Evolutionary conservation across 805 yeast genomes (phyloP).

Genomic region (Saccharomycopsis vini): DNA sequence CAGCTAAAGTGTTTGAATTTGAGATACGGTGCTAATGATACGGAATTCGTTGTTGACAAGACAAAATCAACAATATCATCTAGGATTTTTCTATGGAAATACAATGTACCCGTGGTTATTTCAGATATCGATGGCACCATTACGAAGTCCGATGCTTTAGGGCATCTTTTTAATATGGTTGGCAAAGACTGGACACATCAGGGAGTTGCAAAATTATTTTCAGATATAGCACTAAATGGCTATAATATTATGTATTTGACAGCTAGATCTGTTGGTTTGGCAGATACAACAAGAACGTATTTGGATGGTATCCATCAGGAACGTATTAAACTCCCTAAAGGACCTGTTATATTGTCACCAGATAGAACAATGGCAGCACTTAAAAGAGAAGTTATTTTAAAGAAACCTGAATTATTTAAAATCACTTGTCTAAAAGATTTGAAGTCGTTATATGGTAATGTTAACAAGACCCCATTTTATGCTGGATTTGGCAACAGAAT

Average conservation of each 20-base stretch:
- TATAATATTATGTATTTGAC: constrained; percentile 90
- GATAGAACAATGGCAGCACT: constrained; percentile 96
- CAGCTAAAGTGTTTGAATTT: constrained; percentile 69
- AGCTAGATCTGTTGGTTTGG: constrained; percentile 91
- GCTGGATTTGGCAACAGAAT: constrained; percentile 97
- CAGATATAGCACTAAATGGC: constrained; percentile 81
- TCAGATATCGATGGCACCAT: constrained; percentile 98
- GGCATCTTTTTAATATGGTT: constrained; percentile 86
- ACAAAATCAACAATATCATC: constrained; percentile 73
- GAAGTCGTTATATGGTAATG: constrained; percentile 48
- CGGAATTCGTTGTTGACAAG: constrained; percentile 71
- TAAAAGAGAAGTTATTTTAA: constrained; percentile 80
- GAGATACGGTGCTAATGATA: constrained; percentile 68
- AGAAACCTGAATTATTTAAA: constrained; percentile 96
- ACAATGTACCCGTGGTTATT: constrained; percentile 80
- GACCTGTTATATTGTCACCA: constrained; percentile 92
- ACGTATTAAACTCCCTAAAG: constrained; percentile 65
- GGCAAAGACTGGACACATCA: constrained; percentile 98
- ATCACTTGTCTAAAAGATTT: constrained; percentile 94
- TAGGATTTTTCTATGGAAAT: constrained; percentile 74
- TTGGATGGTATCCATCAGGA: constrained; percentile 70
- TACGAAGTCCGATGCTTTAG: constrained; percentile 94
- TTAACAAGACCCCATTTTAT: constrained; percentile 65
- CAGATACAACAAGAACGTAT: constrained; percentile 84
- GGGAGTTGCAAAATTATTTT: constrained; percentile 87